Base-by-base conservation (phyloP, 1,139 yeast genomes). In the Candida pseudoviswanathii region DNA sequence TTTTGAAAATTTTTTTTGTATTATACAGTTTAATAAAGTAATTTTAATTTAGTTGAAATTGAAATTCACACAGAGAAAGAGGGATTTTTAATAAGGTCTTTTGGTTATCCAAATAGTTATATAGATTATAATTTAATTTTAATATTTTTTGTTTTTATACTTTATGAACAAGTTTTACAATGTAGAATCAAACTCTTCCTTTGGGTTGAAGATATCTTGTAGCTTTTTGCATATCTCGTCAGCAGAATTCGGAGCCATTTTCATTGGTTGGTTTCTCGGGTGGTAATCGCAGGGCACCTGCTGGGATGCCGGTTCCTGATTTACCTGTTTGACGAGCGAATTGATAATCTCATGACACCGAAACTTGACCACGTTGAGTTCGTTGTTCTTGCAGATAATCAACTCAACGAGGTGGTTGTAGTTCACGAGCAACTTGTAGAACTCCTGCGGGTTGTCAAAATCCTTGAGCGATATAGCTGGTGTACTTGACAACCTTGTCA, bases 171-270 rank as follows among this genome's bases (percentile, higher is more conserved):
- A 5, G 10, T 2, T 24, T 16, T 25, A 41, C 26, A 41, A 24
- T n/a, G 54, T 51, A 4, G 53, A 44, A 34, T 54, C 56, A 47
- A 49, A 54, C 30, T 54, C 57, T 44, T 54, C 57, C 34, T 41
- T 46, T 5, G 56, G 54, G 40, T 51, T 50, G 36, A 53, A 54
- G 10, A 54, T 47, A 33, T 51, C 47, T 44, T 44, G 45, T 31
- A 54, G 45, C 10, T 48, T 49, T 22, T 34, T 41, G 22, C 45
- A 31, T 16, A 47, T 44, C 16, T 51, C 50, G 11, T 42, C 46
- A 29, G 33, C 11, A 10, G 40, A 33, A 29, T 11, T 32, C 16
- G 5, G 6, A 3, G 7, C 11, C 8, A 25, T 33, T 26, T 5
- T 24, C 2, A 25, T 27, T 32, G 39, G 30, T 32, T 41, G 16